These are phyloP conservation scores for Ambispora gerdemannii DNA, from an alignment of 192 early-diverging fungal genomes.

Conservation along the genomic window DNA sequence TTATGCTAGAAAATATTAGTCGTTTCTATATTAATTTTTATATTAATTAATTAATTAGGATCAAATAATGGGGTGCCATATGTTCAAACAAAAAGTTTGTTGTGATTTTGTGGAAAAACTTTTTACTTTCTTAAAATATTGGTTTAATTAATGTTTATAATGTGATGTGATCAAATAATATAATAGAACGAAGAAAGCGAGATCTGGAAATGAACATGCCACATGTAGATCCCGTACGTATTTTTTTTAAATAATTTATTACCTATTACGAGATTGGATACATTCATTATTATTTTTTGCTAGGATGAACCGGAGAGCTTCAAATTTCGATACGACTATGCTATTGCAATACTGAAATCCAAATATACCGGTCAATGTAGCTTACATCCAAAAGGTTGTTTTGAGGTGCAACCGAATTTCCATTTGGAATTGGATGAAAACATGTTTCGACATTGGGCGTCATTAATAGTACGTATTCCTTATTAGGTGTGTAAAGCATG, in stretches of 20 bases:
- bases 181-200: constrained; percentile 7
- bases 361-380: constrained; percentile 14
- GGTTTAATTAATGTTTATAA: too few relatives aligned
- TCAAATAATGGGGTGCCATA: too few relatives aligned
- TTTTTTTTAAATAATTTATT: not conserved
- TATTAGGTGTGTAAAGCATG: too few relatives aligned
- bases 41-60: constrained; percentile 2
- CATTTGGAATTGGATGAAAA: constrained; percentile 16
- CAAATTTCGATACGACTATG: constrained; percentile 19
- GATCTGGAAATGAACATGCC: not conserved
- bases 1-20: too few relatives aligned
- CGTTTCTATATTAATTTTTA: too few relatives aligned
- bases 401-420: not conserved
- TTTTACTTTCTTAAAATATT: too few relatives aligned
- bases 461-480: constrained; percentile 16
- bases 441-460: constrained; percentile 17
- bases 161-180: too few relatives aligned
- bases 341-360: not conserved
- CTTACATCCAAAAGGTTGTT: constrained; percentile 10
- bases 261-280: not conserved
- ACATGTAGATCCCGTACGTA: not conserved
- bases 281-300: not conserved
- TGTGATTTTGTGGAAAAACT: too few relatives aligned
- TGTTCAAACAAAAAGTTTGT: too few relatives aligned
- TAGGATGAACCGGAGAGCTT: constrained; percentile 29